Evolutionary conservation across 208 protist species (phyloP).

Genomic region (Porcisia hertigi): DNA sequence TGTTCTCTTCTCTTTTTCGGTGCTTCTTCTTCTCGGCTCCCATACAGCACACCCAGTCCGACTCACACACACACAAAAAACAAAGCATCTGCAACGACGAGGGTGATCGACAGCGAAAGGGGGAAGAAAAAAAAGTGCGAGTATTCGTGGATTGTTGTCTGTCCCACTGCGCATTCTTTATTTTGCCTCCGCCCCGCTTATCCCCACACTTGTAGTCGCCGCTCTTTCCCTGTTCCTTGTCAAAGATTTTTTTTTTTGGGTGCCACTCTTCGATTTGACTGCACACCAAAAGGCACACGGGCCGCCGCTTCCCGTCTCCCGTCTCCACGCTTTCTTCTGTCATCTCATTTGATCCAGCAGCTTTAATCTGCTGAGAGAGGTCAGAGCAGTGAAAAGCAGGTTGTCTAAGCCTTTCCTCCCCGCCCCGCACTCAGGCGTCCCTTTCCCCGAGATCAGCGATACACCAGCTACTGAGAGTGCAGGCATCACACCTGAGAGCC

Average conservation of each 20-base stretch:
- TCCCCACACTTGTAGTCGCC: background rate
- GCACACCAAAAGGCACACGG: background rate
- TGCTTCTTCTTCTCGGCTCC: background rate
- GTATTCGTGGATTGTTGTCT: no score
- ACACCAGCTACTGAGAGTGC: background rate
- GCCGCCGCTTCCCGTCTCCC: background rate
- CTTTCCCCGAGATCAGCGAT: background rate
- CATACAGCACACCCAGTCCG: background rate
- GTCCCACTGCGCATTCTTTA: background rate
- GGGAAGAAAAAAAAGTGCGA: background rate
- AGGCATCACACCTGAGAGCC: background rate
- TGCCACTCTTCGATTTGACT: background rate
- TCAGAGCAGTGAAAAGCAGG: background rate
- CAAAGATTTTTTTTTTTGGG: background rate
- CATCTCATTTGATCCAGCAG: background rate
- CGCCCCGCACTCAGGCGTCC: background rate
- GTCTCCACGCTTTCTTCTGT: background rate
- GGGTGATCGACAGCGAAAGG: background rate
- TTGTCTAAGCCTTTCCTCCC: background rate
- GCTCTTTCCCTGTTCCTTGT: background rate
- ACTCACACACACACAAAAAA: background rate
- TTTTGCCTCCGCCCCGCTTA: background rate
- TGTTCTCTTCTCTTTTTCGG: background rate
- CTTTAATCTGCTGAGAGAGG: background rate
- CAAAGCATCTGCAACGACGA: background rate